Evolutionary conservation across 1,284 basidiomycete species (phyloP), one percentile per base, ranked within the genome.

Genomic region (Irpex rosettiformis): DNA sequence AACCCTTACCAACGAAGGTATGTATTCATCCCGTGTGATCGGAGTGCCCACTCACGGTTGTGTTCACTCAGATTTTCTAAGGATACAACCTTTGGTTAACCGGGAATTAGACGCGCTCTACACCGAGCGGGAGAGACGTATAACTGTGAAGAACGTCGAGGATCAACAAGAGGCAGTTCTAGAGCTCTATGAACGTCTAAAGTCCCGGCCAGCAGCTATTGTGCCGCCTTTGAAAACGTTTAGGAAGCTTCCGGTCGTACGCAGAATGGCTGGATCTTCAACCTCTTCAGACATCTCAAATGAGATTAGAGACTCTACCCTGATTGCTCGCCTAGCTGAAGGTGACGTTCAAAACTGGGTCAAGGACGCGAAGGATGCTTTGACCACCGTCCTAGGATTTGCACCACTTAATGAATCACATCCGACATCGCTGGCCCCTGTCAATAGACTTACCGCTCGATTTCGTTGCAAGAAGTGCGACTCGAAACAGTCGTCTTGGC

Each of bases 391-490:
- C 16, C 68, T 88, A 4, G 87, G 83, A 0, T 75, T 74, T 59
- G 68, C 73, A 13, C 68, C 75, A 22, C 86, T 82, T 81, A 79
- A 74, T 65, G 73, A 73, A 21, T 72, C 79, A 8, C 80, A 76
- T 65, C 75, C 65, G 53, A 76, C 71, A 25, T 67, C 73, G 55
- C 58, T 86, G 5, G 81, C 83, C 68, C 86, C 85, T 0, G 77
- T 79, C 13, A 77, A 85, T 43, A 75, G 84, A 51, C 58, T 84
- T 11, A 84, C 80, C 4, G 84, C 85, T 0, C 72, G 81, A 24
- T 89, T 87, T 68, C 66, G 71, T 25, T 90, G 88, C 66, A 77
- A 67, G 58, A 65, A 66, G 49, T 90, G 88, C 63, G 56, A 64
- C 24, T 27, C 33, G 37, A n/a, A n/a, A n/a, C 61, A 57, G 42